These are phyloP conservation scores for Tillandsia fasciculata DNA, from an alignment of 176 grass and related monocot genomes.

Conservation along the genomic window DNA sequence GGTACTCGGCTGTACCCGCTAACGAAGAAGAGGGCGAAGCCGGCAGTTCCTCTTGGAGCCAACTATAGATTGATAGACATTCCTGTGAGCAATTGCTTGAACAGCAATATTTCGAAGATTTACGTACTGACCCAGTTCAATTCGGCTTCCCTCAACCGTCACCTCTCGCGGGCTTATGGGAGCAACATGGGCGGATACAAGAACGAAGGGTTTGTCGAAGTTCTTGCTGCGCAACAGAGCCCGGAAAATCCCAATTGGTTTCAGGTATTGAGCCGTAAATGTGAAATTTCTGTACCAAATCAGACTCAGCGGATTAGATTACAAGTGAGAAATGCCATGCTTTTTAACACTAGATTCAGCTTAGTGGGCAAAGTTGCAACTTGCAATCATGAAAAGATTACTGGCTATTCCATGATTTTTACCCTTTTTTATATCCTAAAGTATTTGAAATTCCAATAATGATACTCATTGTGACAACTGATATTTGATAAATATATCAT, in stretches of 20 bases:
- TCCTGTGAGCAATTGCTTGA: conserved; percentile 94
- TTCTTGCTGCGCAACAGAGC: conserved; percentile 88
- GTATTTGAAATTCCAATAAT: no score
- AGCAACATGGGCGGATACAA: conserved; percentile 92
- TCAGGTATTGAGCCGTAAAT: conserved; percentile 42
- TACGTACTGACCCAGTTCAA: conserved; percentile 96
- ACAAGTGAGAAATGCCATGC: no score
- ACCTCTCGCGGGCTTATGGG: conserved; percentile 81
- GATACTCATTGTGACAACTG: no score
- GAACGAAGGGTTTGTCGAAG: conserved; percentile 96
- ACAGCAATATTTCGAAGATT: conserved; percentile 90
- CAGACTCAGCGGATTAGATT: no score
- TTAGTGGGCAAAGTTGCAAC: no score
- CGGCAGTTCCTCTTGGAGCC: conserved; percentile 78
- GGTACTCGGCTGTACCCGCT: conserved; percentile 87
- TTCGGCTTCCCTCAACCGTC: conserved; percentile 85
- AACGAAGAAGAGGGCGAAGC: conserved; percentile 95
- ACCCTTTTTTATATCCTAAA: no score
- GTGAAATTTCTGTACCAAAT: not conserved
- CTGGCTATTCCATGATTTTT: no score
- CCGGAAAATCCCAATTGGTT: conserved; percentile 99
- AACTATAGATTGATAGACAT: conserved; percentile 97
- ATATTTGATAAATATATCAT: no score
- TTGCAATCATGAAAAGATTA: no score
- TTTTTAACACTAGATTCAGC: no score